These are phyloP conservation scores for Plectranthus barbatus DNA, from an alignment of 257 asterid genomes.

Conservation along the genomic window DNA sequence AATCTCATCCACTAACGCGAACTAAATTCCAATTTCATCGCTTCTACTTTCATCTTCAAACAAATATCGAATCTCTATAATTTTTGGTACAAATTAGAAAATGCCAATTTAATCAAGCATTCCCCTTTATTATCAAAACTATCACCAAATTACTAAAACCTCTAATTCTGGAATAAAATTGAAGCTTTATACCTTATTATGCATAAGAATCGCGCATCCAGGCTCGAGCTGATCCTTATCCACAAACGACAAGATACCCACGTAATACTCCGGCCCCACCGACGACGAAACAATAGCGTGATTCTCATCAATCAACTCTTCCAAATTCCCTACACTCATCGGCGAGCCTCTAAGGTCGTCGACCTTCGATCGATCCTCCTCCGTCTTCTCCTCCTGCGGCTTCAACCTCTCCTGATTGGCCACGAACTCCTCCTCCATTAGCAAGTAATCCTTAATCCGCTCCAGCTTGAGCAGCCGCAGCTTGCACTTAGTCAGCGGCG, in stretches of 20 bases:
- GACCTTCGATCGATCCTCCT: slow-evolving; percentile 84
- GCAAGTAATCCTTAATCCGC: slow-evolving; percentile 60
- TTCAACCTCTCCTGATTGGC: slow-evolving; percentile 83
- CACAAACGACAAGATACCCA: slow-evolving; percentile 77
- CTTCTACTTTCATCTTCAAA: neutral
- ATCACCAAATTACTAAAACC: slow-evolving; percentile 20
- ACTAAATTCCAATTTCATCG: neutral
- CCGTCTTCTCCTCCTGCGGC: slow-evolving; percentile 96
- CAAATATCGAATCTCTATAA: neutral
- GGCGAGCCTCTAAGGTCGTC: slow-evolving; percentile 84
- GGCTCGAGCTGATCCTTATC: slow-evolving; percentile 96
- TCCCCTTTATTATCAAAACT: neutral
- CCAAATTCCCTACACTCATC: slow-evolving; percentile 85
- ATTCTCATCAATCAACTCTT: slow-evolving; percentile 89
- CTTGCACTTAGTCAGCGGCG: slow-evolving; percentile 73
- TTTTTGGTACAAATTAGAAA: neutral
- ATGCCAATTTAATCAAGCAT: neutral
- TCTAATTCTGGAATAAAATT: too few species aligned
- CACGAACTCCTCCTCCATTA: slow-evolving; percentile 91
- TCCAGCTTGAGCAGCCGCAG: slow-evolving; percentile 73
- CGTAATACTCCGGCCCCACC: slow-evolving; percentile 89
- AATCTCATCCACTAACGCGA: neutral
- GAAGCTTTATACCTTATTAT: slow-evolving; percentile 52
- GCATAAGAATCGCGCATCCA: slow-evolving; percentile 90
- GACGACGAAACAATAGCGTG: slow-evolving; percentile 81